Evolutionary conservation across 2,329 filamentous ascomycete genomes (phyloP).

Genomic region (Akanthomyces lecanii): DNA sequence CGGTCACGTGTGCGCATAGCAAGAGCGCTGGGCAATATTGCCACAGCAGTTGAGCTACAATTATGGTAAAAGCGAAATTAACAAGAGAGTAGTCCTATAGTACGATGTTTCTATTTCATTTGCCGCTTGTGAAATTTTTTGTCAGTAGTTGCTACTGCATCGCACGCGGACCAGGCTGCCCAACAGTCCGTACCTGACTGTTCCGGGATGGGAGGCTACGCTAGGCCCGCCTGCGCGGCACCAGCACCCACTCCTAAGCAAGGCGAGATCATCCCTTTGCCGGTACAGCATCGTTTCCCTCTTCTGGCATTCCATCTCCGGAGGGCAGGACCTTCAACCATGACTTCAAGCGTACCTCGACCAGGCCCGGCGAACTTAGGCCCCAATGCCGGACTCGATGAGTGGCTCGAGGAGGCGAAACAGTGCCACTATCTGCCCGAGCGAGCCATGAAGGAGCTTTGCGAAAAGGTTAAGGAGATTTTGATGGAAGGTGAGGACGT

Average conservation of each 20-base stretch:
- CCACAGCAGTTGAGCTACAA: neutral
- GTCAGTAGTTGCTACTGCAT: neutral
- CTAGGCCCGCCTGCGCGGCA: constrained; percentile 14
- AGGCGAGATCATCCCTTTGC: constrained; percentile 16
- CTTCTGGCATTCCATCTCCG: constrained; percentile 20
- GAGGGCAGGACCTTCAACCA: constrained; percentile 27
- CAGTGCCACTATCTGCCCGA: constrained; percentile 97
- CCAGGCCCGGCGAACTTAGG: constrained; percentile 84
- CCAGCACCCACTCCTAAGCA: constrained; percentile 6
- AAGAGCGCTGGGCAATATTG: neutral
- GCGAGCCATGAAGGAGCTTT: constrained; percentile 95
- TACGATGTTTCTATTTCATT: no score
- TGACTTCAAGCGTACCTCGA: constrained; percentile 63
- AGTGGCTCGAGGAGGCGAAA: constrained; percentile 96
- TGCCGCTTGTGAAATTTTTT: neutral
- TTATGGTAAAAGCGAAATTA: no score
- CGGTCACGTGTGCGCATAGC: constrained; percentile 3
- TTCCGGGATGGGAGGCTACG: neutral
- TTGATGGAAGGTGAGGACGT: constrained; percentile 80
- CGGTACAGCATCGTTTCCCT: constrained; percentile 2
- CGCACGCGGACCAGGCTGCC: neutral
- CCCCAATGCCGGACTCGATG: constrained; percentile 80
- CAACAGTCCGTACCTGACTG: neutral
- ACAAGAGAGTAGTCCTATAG: neutral
- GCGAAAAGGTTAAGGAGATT: constrained; percentile 97